Evolutionary conservation across 2,329 filamentous ascomycete species (phyloP), one percentile per base, ranked within the genome.

Genomic region (Botrytis hyacinthi): DNA sequence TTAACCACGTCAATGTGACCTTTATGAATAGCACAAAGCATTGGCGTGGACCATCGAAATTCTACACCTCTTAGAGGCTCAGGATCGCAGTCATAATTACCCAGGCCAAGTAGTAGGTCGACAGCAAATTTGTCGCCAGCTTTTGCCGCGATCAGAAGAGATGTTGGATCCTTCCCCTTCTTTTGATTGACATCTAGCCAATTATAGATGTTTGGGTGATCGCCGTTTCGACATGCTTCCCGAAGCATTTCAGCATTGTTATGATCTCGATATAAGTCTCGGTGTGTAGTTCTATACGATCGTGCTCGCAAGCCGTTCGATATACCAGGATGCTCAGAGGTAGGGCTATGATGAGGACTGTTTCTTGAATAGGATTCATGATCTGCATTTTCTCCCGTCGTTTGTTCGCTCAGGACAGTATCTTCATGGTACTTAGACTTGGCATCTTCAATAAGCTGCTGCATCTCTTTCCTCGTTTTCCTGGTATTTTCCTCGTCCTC

Each of bases 1-100:
- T 92, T 89, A 62, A 99, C 90, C 73, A 98, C 93, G 77, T 93
- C 92, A 68, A 96, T 87, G 78, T 97, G 96, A 76, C 91, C 89
- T 77, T 95, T 92, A 26, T 96, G 95, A 76, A 99, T 98, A 1
- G 96, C 95, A 74, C 95, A 94, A 54, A 98, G 88, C 86, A 99
- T 97, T 1, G 96, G 96, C 1, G 95, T 98, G 70, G 95, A 92
- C 79, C 93, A 91, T 73, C 96, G 94, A 60, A 87, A 83, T 42
- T 86, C 85, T 74, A 84, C 84, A 26, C 81, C 82, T 14, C 85
- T 79, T 65, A 94, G 82, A 20, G 93, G 89, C 10, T 87, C 85
- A 46, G 94, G 94, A 78, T 96, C 93, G 12, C 88, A 86, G 78
- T 91, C 86, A 29, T 88, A 87, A 72, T 84, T 82, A 54, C 84